These are phyloP conservation scores for Agapanthus africanus DNA, from an alignment of 106 monocot genomes.

Conservation along the genomic window DNA sequence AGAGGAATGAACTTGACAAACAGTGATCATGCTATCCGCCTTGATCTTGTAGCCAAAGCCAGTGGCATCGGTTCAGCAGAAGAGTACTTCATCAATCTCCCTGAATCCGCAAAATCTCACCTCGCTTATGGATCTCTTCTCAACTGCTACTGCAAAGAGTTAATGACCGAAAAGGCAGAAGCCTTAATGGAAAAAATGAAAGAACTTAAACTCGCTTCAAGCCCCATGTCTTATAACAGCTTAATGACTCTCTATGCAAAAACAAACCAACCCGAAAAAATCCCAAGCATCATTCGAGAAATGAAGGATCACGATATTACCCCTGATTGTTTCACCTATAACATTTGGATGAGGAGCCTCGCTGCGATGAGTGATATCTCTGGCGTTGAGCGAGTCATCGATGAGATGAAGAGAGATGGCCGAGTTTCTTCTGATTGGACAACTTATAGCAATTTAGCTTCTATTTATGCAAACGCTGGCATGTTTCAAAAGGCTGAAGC, in stretches of 20 bases:
- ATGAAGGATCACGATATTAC: conserved; percentile 80
- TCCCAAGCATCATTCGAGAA: conserved; percentile 74
- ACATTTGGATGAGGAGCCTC: conserved; percentile 93
- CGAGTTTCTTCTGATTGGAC: conserved; percentile 86
- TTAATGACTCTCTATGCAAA: conserved; percentile 93
- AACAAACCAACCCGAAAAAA: conserved; percentile 48
- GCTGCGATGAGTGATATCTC: conserved; percentile 62
- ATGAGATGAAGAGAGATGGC: conserved; percentile 99
- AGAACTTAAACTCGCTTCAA: conserved; percentile 57
- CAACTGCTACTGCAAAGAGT: conserved; percentile 94
- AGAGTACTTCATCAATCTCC: conserved; percentile 80
- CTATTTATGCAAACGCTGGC: conserved; percentile 74
- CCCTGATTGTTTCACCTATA: conserved; percentile 84
- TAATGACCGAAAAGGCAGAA: conserved; percentile 78
- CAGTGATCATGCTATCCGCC: conserved; percentile 75
- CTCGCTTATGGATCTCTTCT: conserved; percentile 81
- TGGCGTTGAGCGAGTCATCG: conserved; percentile 79
- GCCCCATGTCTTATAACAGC: conserved; percentile 86
- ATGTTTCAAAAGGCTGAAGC: conserved; percentile 78
- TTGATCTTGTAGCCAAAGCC: conserved; percentile 83
- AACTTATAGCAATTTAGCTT: conserved; percentile 87
- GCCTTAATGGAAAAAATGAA: conserved; percentile 93
- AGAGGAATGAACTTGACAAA: conserved; percentile 89
- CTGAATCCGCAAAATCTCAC: conserved; percentile 79
- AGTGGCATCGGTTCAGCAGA: conserved; percentile 72